phyloP scores from a whole-genome alignment of 768 basidiomycete genomes.

The Boletales sp. region DNA sequence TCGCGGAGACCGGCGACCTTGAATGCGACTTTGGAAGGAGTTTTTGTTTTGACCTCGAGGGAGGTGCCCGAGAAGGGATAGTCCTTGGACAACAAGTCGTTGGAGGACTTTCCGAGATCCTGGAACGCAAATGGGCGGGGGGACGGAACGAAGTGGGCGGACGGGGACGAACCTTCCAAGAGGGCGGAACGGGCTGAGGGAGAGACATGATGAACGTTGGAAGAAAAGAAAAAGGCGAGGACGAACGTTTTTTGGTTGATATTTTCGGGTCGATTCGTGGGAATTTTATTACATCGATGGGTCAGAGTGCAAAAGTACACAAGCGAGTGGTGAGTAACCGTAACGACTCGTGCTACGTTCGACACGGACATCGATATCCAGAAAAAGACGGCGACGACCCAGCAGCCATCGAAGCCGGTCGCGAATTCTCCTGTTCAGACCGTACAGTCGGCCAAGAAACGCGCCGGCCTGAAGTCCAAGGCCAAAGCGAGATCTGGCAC shows the following conservation, averaged over 20 bases:
- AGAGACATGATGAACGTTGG: slow-evolving; percentile 59
- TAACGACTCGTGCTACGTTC: too few species aligned
- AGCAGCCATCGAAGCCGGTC: slow-evolving; percentile 7
- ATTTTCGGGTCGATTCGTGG: slow-evolving; percentile 27
- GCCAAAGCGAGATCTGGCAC: slow-evolving; percentile 11
- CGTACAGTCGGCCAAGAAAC: slow-evolving; percentile 26
- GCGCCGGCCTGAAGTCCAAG: slow-evolving; percentile 25
- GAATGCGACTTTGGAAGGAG: slow-evolving; percentile 89
- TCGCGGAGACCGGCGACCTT: slow-evolving; percentile 85
- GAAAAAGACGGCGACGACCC: slow-evolving; percentile 24
- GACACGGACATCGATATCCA: too few species aligned
- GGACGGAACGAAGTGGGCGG: neutral
- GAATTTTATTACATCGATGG: slow-evolving; percentile 28
- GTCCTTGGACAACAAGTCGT: slow-evolving; percentile 91
- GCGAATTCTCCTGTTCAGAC: slow-evolving; percentile 11
- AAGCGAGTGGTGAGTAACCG: slow-evolving; percentile 31
- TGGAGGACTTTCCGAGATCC: slow-evolving; percentile 97
- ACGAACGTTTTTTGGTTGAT: slow-evolving; percentile 8
- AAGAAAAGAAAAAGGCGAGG: slow-evolving; percentile 1
- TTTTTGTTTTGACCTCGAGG: slow-evolving; percentile 86
- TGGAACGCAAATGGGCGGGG: slow-evolving; percentile 28
- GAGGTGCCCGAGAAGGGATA: slow-evolving; percentile 72
- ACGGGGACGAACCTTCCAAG: slow-evolving; percentile 72
- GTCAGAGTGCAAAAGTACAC: slow-evolving; percentile 33
- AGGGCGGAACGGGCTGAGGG: slow-evolving; percentile 94